Conservation (phyloP, 345 rosid genomes). For the Brassica carinata region DNA sequence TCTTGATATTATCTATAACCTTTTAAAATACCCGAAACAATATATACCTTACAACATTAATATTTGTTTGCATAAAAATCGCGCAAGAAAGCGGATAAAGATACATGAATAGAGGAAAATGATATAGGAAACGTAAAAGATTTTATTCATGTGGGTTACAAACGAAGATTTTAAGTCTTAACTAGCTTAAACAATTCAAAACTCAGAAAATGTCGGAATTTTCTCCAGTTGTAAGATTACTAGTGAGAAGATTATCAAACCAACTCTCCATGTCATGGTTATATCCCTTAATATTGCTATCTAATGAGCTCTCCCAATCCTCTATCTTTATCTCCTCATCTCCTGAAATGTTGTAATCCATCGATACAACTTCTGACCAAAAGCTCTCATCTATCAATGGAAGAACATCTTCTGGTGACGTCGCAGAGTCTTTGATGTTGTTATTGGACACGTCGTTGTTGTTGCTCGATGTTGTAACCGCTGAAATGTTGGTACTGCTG, state of each 20-base stretch:
- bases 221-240: slow-evolving; percentile 15
- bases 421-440: slow-evolving; percentile 35
- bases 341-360: slow-evolving; percentile 22
- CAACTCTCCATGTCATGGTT: slow-evolving; percentile 34
- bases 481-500: slow-evolving; percentile 25
- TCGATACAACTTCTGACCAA: slow-evolving; percentile 38
- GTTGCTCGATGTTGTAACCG: slow-evolving; percentile 33
- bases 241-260: slow-evolving; percentile 32
- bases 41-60: neutral
- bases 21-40: neutral
- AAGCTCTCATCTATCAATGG: slow-evolving; percentile 38
- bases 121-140: neutral
- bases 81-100: neutral
- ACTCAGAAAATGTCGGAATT: slow-evolving; percentile 22
- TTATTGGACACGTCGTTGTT: slow-evolving; percentile 21
- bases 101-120: neutral
- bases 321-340: slow-evolving; percentile 20
- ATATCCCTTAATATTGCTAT: neutral
- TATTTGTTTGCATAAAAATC: neutral
- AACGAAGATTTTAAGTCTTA: neutral
- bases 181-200: slow-evolving; percentile 20
- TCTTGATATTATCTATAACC: neutral
- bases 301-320: slow-evolving; percentile 26
- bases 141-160: slow-evolving; percentile 16
- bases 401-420: slow-evolving; percentile 26